These are phyloP conservation scores for Yarrowia galli DNA, from an alignment of 1,139 yeast genomes.

Conservation along the genomic window DNA sequence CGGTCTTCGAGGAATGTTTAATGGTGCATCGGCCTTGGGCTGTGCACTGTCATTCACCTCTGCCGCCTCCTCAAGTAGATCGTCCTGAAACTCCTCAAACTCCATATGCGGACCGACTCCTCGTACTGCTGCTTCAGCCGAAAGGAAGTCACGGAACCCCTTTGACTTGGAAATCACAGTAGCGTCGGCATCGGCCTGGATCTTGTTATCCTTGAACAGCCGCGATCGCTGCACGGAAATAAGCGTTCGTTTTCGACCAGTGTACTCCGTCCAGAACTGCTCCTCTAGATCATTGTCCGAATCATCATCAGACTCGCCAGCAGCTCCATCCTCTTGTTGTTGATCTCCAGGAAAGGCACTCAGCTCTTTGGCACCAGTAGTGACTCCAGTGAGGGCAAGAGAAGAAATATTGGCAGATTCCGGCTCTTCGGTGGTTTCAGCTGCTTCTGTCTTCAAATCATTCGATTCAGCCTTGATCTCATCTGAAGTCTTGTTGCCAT, in stretches of 20 bases:
- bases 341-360: slow-evolving; percentile 2
- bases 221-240: slow-evolving; percentile 73
- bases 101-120: slow-evolving; percentile 36
- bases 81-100: slow-evolving; percentile 38
- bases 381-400: background rate
- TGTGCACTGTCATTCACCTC: slow-evolving; percentile 2
- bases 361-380: slow-evolving; percentile 34
- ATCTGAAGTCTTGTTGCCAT: background rate
- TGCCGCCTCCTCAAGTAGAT: slow-evolving; percentile 56
- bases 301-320: slow-evolving; percentile 55
- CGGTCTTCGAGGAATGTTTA: slow-evolving; percentile 26
- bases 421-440: slow-evolving; percentile 24
- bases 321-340: slow-evolving; percentile 43
- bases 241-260: slow-evolving; percentile 62
- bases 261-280: slow-evolving; percentile 65
- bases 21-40: slow-evolving; percentile 12
- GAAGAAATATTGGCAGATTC: slow-evolving; percentile 38
- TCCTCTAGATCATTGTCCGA: slow-evolving; percentile 68
- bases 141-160: slow-evolving; percentile 32
- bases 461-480: background rate
- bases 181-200: slow-evolving; percentile 75
- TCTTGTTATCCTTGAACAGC: slow-evolving; percentile 63
- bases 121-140: slow-evolving; percentile 33
- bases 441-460: background rate
- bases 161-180: slow-evolving; percentile 40